Conservation (phyloP, 164 flowering plant species). For the Sedum album region DNA sequence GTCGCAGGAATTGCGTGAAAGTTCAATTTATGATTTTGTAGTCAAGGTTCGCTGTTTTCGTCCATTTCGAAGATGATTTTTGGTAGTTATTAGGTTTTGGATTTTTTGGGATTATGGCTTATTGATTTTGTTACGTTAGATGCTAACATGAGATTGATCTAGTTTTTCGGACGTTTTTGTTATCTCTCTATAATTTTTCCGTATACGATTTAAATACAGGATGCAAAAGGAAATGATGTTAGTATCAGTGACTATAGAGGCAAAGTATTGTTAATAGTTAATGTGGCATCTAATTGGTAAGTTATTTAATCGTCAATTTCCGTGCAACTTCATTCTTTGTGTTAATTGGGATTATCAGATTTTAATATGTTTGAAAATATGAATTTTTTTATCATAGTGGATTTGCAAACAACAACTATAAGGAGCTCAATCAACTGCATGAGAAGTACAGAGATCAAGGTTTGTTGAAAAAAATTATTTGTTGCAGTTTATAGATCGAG, state of each 20-base stretch:
- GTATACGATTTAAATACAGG: slow-evolving; percentile 26
- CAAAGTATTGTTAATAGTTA: slow-evolving; percentile 65
- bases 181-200: too few relatives aligned
- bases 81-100: background rate
- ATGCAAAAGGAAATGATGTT: slow-evolving; percentile 67
- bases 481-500: background rate
- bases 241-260: slow-evolving; percentile 66
- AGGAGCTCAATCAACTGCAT: slow-evolving; percentile 41
- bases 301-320: background rate
- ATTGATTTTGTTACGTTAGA: background rate
- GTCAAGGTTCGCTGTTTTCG: background rate
- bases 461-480: too few relatives aligned
- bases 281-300: slow-evolving; percentile 84
- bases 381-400: slow-evolving; percentile 5
- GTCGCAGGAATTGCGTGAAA: background rate
- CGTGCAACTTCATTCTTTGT: too few relatives aligned
- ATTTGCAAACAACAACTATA: slow-evolving; percentile 32
- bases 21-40: background rate
- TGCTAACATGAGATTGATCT: slow-evolving; percentile 6
- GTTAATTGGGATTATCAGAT: too few relatives aligned
- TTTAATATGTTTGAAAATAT: background rate
- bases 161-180: too few relatives aligned
- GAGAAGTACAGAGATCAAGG: slow-evolving; percentile 56
- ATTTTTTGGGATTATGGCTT: background rate
- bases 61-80: background rate